phyloP scores from a whole-genome alignment of 345 rosid species.

The Eucalyptus cloeziana region DNA sequence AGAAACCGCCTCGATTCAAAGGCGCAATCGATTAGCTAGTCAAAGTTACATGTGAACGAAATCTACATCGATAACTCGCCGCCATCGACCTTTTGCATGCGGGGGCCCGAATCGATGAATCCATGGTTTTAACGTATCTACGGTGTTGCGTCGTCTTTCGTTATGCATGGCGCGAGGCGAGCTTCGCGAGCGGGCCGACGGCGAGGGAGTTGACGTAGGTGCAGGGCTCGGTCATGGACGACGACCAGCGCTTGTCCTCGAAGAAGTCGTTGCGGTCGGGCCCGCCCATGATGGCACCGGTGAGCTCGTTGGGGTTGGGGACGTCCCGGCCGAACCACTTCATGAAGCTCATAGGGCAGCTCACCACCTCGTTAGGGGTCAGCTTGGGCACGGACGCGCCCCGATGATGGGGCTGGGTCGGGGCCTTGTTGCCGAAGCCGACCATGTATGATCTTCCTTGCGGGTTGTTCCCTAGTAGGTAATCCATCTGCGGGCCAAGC shows the following conservation, averaged over 20 bases:
- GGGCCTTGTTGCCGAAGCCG: conserved; percentile 74
- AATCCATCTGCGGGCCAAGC: conserved; percentile 44
- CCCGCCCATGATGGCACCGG: conserved; percentile 87
- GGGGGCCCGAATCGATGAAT: background rate
- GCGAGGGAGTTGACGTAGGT: conserved; percentile 73
- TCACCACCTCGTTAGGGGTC: background rate
- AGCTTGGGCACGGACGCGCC: conserved; percentile 55
- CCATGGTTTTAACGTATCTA: background rate
- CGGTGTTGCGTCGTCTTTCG: background rate
- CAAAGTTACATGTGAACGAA: background rate
- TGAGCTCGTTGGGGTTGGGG: conserved; percentile 71
- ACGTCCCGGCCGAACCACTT: conserved; percentile 25
- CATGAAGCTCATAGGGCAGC: conserved; percentile 61
- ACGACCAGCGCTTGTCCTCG: conserved; percentile 49
- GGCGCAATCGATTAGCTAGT: background rate
- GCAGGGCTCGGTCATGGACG: conserved; percentile 75
- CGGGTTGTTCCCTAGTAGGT: conserved; percentile 74
- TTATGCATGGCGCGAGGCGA: conserved; percentile 7
- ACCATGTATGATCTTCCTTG: conserved; percentile 82
- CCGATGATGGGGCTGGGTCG: conserved; percentile 73
- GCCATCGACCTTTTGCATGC: background rate
- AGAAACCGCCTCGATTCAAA: background rate
- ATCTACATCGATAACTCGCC: background rate
- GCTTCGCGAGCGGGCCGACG: conserved; percentile 68
- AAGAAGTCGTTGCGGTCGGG: conserved; percentile 67